Evolutionary conservation across 352 stramenopile species (phyloP).

Genomic region (Pythium angustatum): DNA sequence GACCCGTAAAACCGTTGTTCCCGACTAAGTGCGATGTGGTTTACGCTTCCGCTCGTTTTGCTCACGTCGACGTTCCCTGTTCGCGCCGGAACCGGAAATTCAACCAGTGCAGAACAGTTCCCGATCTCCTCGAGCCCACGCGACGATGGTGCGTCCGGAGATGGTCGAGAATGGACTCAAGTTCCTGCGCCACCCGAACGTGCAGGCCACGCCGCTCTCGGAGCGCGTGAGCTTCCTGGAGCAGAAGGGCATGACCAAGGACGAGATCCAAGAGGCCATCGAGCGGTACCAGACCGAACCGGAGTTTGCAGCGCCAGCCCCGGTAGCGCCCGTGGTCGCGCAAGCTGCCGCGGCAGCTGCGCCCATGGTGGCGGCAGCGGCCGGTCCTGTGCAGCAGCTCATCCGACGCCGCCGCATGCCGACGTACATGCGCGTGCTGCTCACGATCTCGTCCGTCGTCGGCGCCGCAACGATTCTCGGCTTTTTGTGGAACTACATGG

Average conservation of each 20-base stretch:
- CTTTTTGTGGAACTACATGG: slow-evolving; percentile 77
- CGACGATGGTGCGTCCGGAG: slow-evolving; percentile 40
- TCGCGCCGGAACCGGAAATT: slow-evolving; percentile 6
- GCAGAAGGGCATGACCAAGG: slow-evolving; percentile 78
- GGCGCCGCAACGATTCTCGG: slow-evolving; percentile 67
- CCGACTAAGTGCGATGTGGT: background rate
- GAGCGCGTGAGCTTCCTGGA: slow-evolving; percentile 80
- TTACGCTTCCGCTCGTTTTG: slow-evolving; percentile 10
- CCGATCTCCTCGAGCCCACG: background rate
- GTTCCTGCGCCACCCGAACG: slow-evolving; percentile 79
- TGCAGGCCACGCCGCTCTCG: slow-evolving; percentile 78
- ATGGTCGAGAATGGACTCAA: slow-evolving; percentile 81
- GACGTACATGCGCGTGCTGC: slow-evolving; percentile 61
- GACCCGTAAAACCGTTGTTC: background rate
- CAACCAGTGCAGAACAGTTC: slow-evolving; percentile 7
- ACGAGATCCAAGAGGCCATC: slow-evolving; percentile 78
- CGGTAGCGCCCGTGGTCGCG: slow-evolving; percentile 7
- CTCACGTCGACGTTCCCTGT: slow-evolving; percentile 13
- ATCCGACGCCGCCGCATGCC: slow-evolving; percentile 42
- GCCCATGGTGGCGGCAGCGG: slow-evolving; percentile 52
- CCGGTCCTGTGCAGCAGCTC: slow-evolving; percentile 48
- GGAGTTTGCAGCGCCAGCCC: slow-evolving; percentile 12
- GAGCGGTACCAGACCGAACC: slow-evolving; percentile 39
- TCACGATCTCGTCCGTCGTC: slow-evolving; percentile 71
- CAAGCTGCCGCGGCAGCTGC: slow-evolving; percentile 28